Evolutionary conservation across 257 asterid species (phyloP).

Genomic region (Capsicum rhomboideum): DNA sequence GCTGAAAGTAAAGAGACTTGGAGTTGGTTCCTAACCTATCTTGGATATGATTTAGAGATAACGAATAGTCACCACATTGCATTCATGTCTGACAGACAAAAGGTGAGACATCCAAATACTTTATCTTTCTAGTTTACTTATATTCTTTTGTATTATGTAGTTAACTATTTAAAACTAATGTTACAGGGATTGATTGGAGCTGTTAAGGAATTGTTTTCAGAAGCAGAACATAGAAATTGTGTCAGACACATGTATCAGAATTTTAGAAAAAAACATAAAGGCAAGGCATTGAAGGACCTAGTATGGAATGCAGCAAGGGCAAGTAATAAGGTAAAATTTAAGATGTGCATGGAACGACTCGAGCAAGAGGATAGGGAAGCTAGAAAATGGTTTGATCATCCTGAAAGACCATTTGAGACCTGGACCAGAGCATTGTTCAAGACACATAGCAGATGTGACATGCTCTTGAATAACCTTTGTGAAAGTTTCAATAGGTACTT

Average conservation of each 20-base stretch:
- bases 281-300: neutral
- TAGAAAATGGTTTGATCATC: neutral
- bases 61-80: too few species aligned
- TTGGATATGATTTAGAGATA: neutral
- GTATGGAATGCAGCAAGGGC: neutral
- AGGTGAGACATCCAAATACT: neutral
- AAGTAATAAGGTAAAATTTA: neutral
- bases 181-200: too few species aligned
- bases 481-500: neutral
- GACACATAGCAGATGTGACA: too few species aligned
- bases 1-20: neutral
- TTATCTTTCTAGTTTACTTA: neutral
- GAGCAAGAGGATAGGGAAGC: neutral
- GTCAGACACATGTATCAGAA: neutral
- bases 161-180: too few species aligned
- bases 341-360: neutral
- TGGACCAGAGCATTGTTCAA: too few species aligned
- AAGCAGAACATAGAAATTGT: too few species aligned
- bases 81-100: neutral
- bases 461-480: too few species aligned
- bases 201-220: neutral
- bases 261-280: neutral
- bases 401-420: too few species aligned
- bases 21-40: neutral
- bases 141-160: neutral